These are phyloP conservation scores for Heracleum sosnowskyi DNA, from an alignment of 129 eudicot species.

Conservation along the genomic window DNA sequence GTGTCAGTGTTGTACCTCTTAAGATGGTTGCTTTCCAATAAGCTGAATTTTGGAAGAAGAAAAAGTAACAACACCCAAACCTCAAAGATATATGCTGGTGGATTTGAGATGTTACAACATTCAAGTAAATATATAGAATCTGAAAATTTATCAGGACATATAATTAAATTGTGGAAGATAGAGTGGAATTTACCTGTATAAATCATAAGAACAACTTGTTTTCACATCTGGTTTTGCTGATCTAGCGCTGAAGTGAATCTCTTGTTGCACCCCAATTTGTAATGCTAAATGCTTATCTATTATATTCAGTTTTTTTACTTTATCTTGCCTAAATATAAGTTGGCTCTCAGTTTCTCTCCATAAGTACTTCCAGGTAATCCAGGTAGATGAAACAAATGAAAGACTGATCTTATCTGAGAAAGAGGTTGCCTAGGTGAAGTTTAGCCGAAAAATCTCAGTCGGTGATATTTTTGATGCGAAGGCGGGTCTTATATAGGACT, in stretches of 20 bases:
- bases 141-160: neutral
- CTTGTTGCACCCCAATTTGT: neutral
- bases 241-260: neutral
- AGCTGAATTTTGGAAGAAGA: neutral
- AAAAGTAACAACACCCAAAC: neutral
- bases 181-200: neutral
- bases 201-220: neutral
- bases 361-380: constrained; percentile 49
- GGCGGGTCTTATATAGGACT: constrained; percentile 72
- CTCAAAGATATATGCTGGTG: neutral
- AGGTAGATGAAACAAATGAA: constrained; percentile 53
- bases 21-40: neutral
- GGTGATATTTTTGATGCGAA: constrained; percentile 63
- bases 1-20: neutral
- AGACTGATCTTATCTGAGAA: constrained; percentile 80
- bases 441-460: constrained; percentile 38
- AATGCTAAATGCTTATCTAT: neutral
- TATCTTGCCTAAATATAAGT: neutral
- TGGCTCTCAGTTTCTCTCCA: neutral
- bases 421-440: constrained; percentile 73
- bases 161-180: neutral
- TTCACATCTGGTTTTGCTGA: neutral
- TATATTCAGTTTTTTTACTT: neutral
- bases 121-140: neutral
- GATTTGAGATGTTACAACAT: neutral